Base-by-base conservation (phyloP, 257 asterid genomes). In the Ilex asprella region DNA sequence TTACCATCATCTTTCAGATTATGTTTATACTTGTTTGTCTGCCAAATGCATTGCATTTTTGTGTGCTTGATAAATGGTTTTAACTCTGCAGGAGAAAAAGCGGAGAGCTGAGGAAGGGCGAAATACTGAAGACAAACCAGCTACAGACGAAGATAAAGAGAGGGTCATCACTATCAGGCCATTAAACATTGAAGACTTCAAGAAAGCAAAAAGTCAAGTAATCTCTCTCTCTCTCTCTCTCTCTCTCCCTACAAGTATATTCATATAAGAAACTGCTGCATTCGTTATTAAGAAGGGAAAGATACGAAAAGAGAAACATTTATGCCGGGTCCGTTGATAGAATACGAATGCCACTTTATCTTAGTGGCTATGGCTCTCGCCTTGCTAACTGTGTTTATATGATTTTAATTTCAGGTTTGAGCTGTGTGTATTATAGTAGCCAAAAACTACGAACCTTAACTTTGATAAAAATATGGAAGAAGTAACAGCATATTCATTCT, bases 141-240 rank as follows among this genome's bases (percentile, higher is more conserved):
- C 56, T n/a, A 54, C 61, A 27, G 64, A 62, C 55, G 82, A 29
- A 6, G 74, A 60, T 43, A 76, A 61, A 75, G 92, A 76, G 59
- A 82, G 86, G 72, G 77, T 65, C 56, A 76, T 91, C 72, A 84
- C 83, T 39, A 78, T 91, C 66, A 74, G 96, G 74, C 89, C 94
- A 51, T 71, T 91, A 74, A 86, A 76, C 69, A 86, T 88, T 95
- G 81, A 64, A 61, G 96, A 91, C 76, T 69, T 91, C 1, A 86
- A 63, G 78, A 85, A 82, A 58, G 96, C 98, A 14, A 91, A 84
- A 66, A 82, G 76, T 35, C 98, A 85, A 95, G 96, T 88, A 67
- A 66, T 15, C 44, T 0, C 27, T 50, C 41, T 64, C 8, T 58
- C 41, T 5, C 57, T 30, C 44, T 2, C 13, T 5, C n/a, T 10